Conservation (phyloP, 805 yeast species). For the Kregervanrija pseudodelftensis region DNA sequence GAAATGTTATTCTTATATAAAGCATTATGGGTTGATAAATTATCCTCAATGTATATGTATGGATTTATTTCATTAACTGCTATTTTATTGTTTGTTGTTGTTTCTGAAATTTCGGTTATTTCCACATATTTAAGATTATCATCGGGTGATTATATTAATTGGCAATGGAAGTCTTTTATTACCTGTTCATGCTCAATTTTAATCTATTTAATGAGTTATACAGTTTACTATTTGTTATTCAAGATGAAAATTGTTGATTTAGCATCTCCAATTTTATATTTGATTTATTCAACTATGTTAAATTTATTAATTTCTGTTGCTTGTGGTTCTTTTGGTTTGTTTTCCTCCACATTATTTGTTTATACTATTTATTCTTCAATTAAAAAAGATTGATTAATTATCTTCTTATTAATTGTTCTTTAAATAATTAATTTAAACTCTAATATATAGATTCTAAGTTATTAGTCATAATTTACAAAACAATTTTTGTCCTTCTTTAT, state of each 20-base stretch:
- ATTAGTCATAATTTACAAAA: too few species aligned
- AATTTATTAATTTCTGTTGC: conserved; percentile 57
- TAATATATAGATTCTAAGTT: too few species aligned
- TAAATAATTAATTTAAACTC: neutral
- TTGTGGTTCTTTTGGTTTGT: conserved; percentile 68
- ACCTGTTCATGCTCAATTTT: conserved; percentile 66
- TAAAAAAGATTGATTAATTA: conserved; percentile 10
- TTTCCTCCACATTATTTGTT: conserved; percentile 61
- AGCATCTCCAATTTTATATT: conserved; percentile 59
- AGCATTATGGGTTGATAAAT: conserved; percentile 73
- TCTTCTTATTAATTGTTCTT: neutral
- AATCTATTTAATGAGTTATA: conserved; percentile 59
- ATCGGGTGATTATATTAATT: conserved; percentile 43
- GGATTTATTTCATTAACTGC: conserved; percentile 67
- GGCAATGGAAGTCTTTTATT: conserved; percentile 82
- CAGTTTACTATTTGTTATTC: conserved; percentile 56
- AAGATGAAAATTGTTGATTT: conserved; percentile 58
- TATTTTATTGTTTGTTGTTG: conserved; percentile 50
- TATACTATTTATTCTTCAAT: conserved; percentile 48
- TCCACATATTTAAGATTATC: conserved; percentile 57
- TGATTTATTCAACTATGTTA: conserved; percentile 63
- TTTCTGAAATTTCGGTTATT: conserved; percentile 65
- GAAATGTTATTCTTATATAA: conserved; percentile 68
- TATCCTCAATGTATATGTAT: conserved; percentile 63
- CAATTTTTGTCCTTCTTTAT: too few species aligned